phyloP scores from a whole-genome alignment of 768 basidiomycete genomes.

The Russula sp. region DNA sequence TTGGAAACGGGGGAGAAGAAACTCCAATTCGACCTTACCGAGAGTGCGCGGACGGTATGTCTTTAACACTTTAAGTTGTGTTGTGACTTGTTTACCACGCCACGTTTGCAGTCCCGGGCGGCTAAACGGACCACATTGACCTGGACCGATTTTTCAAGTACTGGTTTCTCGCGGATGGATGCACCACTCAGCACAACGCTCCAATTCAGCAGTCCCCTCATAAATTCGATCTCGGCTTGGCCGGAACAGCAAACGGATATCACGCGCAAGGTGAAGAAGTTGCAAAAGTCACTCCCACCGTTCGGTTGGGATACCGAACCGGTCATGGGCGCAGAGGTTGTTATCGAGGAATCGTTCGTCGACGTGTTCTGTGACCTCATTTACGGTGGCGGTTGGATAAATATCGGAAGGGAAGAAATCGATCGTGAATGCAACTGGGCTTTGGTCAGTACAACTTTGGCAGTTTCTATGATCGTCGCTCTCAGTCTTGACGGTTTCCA shows the following conservation, averaged over 20 bases:
- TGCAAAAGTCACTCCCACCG: slow-evolving; percentile 71
- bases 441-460: slow-evolving; percentile 53
- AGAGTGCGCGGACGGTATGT: slow-evolving; percentile 70
- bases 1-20: slow-evolving; percentile 57
- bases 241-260: slow-evolving; percentile 71
- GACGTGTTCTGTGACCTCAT: slow-evolving; percentile 82
- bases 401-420: slow-evolving; percentile 67
- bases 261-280: slow-evolving; percentile 76
- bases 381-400: slow-evolving; percentile 85
- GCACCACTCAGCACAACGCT: slow-evolving; percentile 75
- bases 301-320: slow-evolving; percentile 95
- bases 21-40: slow-evolving; percentile 90
- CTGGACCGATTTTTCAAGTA: slow-evolving; percentile 85
- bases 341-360: slow-evolving; percentile 87
- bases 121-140: slow-evolving; percentile 80
- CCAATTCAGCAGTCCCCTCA: slow-evolving; percentile 63
- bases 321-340: slow-evolving; percentile 69
- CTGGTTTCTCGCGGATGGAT: slow-evolving; percentile 81
- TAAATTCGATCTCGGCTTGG: slow-evolving; percentile 65
- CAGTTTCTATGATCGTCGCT: background rate
- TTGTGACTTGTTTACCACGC: slow-evolving; percentile 40
- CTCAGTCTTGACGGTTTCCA: background rate
- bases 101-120: slow-evolving; percentile 34
- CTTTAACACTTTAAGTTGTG: slow-evolving; percentile 26
- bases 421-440: slow-evolving; percentile 93